A percentile compares a stretch with the other conserved stretches of the same genome.
Conservation (phyloP, 2,329 filamentous ascomycete species). For the Aspergillus sojae region DNA sequence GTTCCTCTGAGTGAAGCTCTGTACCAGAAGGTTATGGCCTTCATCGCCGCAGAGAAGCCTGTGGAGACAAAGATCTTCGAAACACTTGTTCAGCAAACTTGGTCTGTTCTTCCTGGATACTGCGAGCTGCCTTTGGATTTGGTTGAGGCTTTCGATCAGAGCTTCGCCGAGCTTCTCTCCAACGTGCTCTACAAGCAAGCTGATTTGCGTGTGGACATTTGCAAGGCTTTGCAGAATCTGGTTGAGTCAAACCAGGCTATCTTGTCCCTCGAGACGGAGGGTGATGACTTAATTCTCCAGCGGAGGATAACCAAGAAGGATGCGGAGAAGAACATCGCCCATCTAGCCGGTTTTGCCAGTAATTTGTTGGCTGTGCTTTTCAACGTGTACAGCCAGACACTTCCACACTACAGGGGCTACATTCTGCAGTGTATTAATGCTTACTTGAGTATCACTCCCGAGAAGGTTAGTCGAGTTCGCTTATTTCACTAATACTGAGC, state of each 20-base stretch:
- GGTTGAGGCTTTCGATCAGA: constrained; percentile 75
- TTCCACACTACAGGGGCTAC: constrained; percentile 87
- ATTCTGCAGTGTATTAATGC: constrained; percentile 94
- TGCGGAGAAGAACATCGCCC: constrained; percentile 78
- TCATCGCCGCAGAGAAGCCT: constrained; percentile 80
- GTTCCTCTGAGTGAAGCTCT: constrained; percentile 86
- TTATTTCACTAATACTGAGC: background rate
- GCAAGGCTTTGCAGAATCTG: constrained; percentile 79
- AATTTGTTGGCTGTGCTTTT: constrained; percentile 97
- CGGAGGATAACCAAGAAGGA: constrained; percentile 74
- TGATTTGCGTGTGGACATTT: constrained; percentile 83
- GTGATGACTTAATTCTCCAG: constrained; percentile 75
- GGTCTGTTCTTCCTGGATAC: constrained; percentile 91
- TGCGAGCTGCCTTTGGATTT: constrained; percentile 89
- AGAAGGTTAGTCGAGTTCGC: constrained; percentile 43
- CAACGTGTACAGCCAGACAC: constrained; percentile 96
- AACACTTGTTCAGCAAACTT: constrained; percentile 92
- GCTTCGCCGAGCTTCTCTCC: constrained; percentile 85
- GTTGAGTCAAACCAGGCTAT: constrained; percentile 92
- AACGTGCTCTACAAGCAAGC: constrained; percentile 92
- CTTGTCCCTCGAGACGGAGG: constrained; percentile 65
- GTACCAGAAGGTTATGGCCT: constrained; percentile 85
- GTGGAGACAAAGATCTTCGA: constrained; percentile 98
- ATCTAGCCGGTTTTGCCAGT: constrained; percentile 76
- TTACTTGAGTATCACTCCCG: constrained; percentile 84